Base-by-base conservation (phyloP, 306 rosid species). In the Corylus avellana region DNA sequence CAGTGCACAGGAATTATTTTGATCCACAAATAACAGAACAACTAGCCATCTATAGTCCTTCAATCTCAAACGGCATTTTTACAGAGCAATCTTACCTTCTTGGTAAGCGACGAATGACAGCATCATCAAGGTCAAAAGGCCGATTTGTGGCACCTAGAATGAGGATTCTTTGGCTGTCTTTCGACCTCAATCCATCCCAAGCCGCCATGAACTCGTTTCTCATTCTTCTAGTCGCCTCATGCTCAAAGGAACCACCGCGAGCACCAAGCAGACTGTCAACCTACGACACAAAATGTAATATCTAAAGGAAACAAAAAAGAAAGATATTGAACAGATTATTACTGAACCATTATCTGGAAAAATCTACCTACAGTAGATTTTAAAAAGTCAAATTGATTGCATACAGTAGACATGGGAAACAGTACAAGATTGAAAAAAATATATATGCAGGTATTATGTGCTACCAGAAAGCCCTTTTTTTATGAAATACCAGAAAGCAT, bases 181-280 rank as follows among this genome's bases (percentile, higher is more conserved):
- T 95, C 22, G 99, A 85, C 84, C 98, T 89, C 87, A 95, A 88
- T 83, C 99, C 99, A 69, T 95, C 98, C 99, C 99, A 95, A 72
- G 99, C 99, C 58, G 99, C 97, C 99, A 95, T 95, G 84, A 95
- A 95, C 88, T 95, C 98, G 7, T 95, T 95, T 88, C 98, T 92
- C 99, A 95, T 95, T 89, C 99, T 91, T 84, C 99, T 90, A 76
- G 99, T 93, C 69, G 99, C 99, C 80, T 95, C 98, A 75, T 95
- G 99, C 84, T 95, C 99, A 82, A 87, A 91, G 82, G 98, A 84
- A 79, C 99, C 99, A 72, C 99, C 99, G 77, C 99, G 94, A 56
- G 99, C 99, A 76, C 99, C 99, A 77, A 95, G 99, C 84, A 95
- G 88, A 90, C 98, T 93, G 88, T 95, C 99, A 82, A 95, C 92